These are phyloP conservation scores for Fusarium sp. DNA, from an alignment of 2,329 filamentous ascomycete species.

Conservation along the genomic window DNA sequence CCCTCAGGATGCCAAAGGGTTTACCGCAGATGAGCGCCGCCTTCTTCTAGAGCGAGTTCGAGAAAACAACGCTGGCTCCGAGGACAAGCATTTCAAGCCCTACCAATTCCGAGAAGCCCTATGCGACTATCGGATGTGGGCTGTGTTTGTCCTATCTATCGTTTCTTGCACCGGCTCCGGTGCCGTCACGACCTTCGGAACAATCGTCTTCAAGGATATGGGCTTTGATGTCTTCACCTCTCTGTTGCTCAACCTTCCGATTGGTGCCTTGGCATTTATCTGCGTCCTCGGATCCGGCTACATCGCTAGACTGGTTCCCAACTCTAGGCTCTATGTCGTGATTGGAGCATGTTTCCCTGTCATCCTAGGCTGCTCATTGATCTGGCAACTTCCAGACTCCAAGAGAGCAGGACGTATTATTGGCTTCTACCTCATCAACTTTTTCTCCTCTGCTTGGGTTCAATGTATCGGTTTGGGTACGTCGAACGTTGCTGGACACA, in stretches of 20 bases:
- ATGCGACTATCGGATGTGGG: slow-evolving; percentile 50
- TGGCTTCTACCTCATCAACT: slow-evolving; percentile 51
- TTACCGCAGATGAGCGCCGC: slow-evolving; percentile 49
- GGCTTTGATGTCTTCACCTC: slow-evolving; percentile 53
- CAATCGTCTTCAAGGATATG: slow-evolving; percentile 55
- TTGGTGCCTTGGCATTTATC: slow-evolving; percentile 51
- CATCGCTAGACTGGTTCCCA: slow-evolving; percentile 42
- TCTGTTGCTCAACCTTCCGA: slow-evolving; percentile 54
- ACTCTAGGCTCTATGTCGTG: slow-evolving; percentile 49
- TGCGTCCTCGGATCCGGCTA: slow-evolving; percentile 52
- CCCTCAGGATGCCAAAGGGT: slow-evolving; percentile 50
- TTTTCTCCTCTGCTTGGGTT: slow-evolving; percentile 51
- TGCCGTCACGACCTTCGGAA: slow-evolving; percentile 50
- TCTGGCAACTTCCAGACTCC: slow-evolving; percentile 45
- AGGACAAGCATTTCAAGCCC: slow-evolving; percentile 48
- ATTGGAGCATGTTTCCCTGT: slow-evolving; percentile 46
- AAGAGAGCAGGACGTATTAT: slow-evolving; percentile 46
- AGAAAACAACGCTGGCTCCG: slow-evolving; percentile 49
- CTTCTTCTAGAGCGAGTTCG: slow-evolving; percentile 48
- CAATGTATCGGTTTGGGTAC: slow-evolving; percentile 52
- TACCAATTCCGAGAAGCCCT: slow-evolving; percentile 50
- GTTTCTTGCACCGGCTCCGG: slow-evolving; percentile 51
- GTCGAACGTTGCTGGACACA: slow-evolving; percentile 53
- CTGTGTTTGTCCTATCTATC: slow-evolving; percentile 49
- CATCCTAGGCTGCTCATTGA: slow-evolving; percentile 49